Conservation (phyloP, 805 yeast genomes). For the Nakazawaea molendinolei region DNA sequence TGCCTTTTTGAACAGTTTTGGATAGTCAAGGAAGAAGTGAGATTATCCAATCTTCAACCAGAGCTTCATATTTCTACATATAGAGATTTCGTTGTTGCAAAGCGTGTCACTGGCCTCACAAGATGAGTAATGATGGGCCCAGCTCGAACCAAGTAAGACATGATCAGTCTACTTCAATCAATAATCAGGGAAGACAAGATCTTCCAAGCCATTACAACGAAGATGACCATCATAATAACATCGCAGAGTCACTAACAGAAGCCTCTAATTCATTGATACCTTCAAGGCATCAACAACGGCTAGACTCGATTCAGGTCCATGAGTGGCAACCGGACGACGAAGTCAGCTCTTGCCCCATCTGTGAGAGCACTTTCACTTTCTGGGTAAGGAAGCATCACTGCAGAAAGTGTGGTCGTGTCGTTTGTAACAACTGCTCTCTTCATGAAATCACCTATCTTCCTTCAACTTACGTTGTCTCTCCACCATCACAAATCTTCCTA, state of each 20-base stretch:
- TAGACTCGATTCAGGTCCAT: conserved; percentile 6
- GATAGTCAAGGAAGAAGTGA: too few relatives aligned
- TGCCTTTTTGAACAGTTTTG: too few relatives aligned
- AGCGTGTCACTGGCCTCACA: too few relatives aligned
- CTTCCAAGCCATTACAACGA: background rate
- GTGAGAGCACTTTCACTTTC: conserved; percentile 45
- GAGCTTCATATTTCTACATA: too few relatives aligned
- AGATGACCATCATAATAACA: conserved; percentile 1
- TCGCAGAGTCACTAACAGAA: conserved; percentile 3
- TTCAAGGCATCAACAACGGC: conserved; percentile 2
- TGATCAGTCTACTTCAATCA: too few relatives aligned
- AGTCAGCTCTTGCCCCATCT: conserved; percentile 45
- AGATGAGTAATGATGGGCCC: background rate
- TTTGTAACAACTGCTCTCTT: conserved; percentile 63
- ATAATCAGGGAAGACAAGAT: too few relatives aligned
- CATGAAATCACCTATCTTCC: conserved; percentile 49
- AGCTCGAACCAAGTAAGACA: too few relatives aligned
- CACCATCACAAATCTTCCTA: conserved; percentile 39
- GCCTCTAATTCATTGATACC: conserved; percentile 3
- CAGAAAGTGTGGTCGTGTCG: conserved; percentile 72
- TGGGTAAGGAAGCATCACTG: conserved; percentile 80
- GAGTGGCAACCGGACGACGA: conserved; percentile 69
- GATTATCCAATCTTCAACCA: too few relatives aligned
- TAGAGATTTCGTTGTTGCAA: too few relatives aligned
- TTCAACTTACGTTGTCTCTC: conserved; percentile 49